Percentiles rank a stretch among this genome's conserved stretches.
These are phyloP conservation scores for Naganishia randhawae DNA, from an alignment of 768 basidiomycete species.

Conservation along the genomic window DNA sequence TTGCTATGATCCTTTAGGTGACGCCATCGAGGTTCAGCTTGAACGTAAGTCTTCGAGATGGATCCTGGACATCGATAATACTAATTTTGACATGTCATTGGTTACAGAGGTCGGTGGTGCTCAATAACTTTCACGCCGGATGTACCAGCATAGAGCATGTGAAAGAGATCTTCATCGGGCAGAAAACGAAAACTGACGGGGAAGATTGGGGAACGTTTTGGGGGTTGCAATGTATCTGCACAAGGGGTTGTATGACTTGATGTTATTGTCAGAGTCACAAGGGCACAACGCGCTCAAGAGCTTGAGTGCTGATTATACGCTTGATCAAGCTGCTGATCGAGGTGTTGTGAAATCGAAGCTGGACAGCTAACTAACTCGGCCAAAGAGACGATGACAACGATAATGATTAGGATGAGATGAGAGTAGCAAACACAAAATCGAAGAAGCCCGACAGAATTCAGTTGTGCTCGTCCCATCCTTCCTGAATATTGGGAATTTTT, in stretches of 20 bases:
- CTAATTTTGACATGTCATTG: neutral
- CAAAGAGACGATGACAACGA: no score
- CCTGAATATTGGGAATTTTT: no score
- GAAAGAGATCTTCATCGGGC: neutral
- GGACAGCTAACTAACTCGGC: no score
- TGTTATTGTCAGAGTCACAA: conserved; percentile 1
- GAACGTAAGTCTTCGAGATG: conserved; percentile 61
- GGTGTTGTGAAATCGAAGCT: neutral
- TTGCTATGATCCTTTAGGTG: conserved; percentile 44
- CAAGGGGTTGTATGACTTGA: conserved; percentile 18
- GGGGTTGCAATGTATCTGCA: conserved; percentile 9
- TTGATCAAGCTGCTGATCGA: neutral
- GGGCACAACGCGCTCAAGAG: neutral
- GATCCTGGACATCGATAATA: neutral
- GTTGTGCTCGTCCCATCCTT: no score
- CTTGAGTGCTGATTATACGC: neutral
- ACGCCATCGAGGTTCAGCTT: conserved; percentile 94
- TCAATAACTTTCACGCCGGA: conserved; percentile 5
- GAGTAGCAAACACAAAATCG: no score
- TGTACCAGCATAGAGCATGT: neutral
- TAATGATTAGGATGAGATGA: no score
- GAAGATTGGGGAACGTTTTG: neutral
- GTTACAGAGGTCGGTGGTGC: conserved; percentile 39
- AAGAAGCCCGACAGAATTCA: no score
- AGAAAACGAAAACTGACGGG: neutral